Percentiles rank a stretch among this genome's conserved stretches.
These are phyloP conservation scores for Knoxdaviesia proteae DNA, from an alignment of 2,329 filamentous ascomycete genomes.

Conservation along the genomic window DNA sequence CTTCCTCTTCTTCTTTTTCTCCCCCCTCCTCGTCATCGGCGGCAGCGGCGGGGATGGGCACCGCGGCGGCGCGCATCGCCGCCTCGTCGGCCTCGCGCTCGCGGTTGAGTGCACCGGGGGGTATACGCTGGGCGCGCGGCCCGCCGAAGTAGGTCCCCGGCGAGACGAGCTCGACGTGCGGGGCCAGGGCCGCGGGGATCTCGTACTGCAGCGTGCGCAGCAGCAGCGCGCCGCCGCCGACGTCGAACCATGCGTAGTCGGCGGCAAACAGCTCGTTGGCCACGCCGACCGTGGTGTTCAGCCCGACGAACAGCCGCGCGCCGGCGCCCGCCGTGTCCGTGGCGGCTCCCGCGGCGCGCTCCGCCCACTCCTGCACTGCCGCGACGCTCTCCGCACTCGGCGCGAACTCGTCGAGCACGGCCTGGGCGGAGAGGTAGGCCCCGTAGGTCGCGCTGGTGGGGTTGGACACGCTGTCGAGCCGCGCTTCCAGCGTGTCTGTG, in stretches of 20 bases:
- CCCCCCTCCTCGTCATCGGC: constrained; percentile 1
- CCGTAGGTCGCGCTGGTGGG: constrained; percentile 10
- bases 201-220: constrained; percentile 11
- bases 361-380: constrained; percentile 9
- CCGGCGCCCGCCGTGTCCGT: constrained; percentile 4
- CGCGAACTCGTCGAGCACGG: constrained; percentile 8
- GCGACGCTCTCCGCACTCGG: constrained; percentile 7
- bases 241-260: constrained; percentile 19
- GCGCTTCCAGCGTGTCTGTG: constrained; percentile 9
- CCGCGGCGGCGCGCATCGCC: constrained; percentile 4
- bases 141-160: constrained; percentile 24
- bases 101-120: too few species aligned
- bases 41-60: background rate
- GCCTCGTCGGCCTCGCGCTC: constrained; percentile 3
- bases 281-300: constrained; percentile 14
- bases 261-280: constrained; percentile 19
- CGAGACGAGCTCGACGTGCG: constrained; percentile 21
- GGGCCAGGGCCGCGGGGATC: constrained; percentile 13
- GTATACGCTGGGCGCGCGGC: too few species aligned
- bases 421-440: constrained; percentile 8
- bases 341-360: constrained; percentile 1
- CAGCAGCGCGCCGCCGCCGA: constrained; percentile 14
- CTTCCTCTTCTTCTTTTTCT: constrained; percentile 4
- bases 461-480: constrained; percentile 8
- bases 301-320: constrained; percentile 10